Base-by-base conservation (phyloP, 2,329 filamentous ascomycete genomes). In the Plenodomus lindquistii region DNA sequence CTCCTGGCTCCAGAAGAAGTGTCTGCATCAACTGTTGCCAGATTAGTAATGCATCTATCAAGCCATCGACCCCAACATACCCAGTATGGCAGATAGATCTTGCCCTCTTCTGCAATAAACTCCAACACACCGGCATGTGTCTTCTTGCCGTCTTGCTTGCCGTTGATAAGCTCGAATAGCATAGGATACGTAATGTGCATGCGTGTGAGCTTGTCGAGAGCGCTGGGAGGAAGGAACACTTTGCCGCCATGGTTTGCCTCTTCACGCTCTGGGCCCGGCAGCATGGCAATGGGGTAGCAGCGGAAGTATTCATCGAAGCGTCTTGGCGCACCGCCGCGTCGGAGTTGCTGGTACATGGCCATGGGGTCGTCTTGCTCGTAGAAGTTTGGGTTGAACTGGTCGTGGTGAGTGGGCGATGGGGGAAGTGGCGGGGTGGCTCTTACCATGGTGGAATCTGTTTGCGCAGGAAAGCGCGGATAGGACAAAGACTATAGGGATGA, bases 271-370 rank as follows among this genome's bases (percentile, higher is more conserved):
- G 90, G 85, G 2, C 93, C 92, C 11, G 92, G 91, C 54, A 96
- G 85, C 92, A 99, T 97, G 63, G 87, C 86, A 65, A 97, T 83
- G 37, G 94, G 94, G 69, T 97, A 99, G 79, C 92, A 97, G 66
- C 94, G 87, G 76, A 97, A 97, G 78, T 96, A 97, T 75, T 99
- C 94, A 74, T 99, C 93, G 77, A 99, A 99, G 52, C 92, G 89
- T 63, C 91, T 88, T 61, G 75, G 79, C 65, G 71, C 70, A 22
- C 76, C 73, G 42, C 73, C 76, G 54, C 76, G 77, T 29, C 77
- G 77, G 50, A 82, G 69, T 73, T 83, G 79, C 50, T 77, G 76
- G 52, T 83, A 79, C 66, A 83, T 78, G 48, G 77, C 71, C 72
- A 80, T 77, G 38, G 74, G 74, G 46, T 79, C 81, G 60, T 82